Percentiles rank a stretch among this genome's conserved stretches.
Evolutionary conservation across 768 basidiomycete genomes (phyloP).

Genomic region (Psilocybe cyanescens): DNA sequence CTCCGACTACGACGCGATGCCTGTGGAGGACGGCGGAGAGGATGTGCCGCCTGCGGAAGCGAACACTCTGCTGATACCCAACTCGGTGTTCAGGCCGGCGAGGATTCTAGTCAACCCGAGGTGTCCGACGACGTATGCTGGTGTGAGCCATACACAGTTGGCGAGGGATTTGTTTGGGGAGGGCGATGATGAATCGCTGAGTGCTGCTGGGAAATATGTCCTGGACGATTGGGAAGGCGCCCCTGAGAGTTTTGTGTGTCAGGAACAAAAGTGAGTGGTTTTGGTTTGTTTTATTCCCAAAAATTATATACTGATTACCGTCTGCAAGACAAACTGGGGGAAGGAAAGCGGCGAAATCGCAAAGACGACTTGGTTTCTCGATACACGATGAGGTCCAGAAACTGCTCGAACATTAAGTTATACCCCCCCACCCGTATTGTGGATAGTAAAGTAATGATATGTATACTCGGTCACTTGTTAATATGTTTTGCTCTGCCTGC

Average conservation of each 20-base stretch:
- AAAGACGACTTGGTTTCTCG: conserved; percentile 81
- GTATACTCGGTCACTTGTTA: conserved; percentile 13
- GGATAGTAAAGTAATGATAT: conserved; percentile 7
- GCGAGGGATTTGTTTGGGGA: conserved; percentile 94
- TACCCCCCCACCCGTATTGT: conserved; percentile 5
- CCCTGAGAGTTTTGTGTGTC: conserved; percentile 97
- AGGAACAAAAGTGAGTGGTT: conserved; percentile 78
- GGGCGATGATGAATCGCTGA: conserved; percentile 60
- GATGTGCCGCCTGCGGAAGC: conserved; percentile 41
- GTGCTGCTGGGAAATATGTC: conserved; percentile 70
- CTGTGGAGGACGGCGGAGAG: conserved; percentile 58
- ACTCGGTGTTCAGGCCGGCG: conserved; percentile 86
- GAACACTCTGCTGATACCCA: conserved; percentile 70
- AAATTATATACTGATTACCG: conserved; percentile 2
- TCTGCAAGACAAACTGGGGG: conserved; percentile 77
- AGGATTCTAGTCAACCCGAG: conserved; percentile 95
- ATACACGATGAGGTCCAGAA: conserved; percentile 70
- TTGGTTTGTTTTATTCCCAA: conserved; percentile 4
- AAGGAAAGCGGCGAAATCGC: conserved; percentile 87
- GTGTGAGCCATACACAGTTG: conserved; percentile 93
- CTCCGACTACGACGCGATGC: conserved; percentile 89
- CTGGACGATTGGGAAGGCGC: conserved; percentile 96
- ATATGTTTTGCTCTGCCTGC: not conserved
- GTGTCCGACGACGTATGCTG: conserved; percentile 97
- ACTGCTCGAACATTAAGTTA: conserved; percentile 20